A percentile compares a stretch with the other conserved stretches of the same genome.
These are phyloP conservation scores for Talaromyces sp. DNA, from an alignment of 2,329 filamentous ascomycete genomes.

Conservation along the genomic window DNA sequence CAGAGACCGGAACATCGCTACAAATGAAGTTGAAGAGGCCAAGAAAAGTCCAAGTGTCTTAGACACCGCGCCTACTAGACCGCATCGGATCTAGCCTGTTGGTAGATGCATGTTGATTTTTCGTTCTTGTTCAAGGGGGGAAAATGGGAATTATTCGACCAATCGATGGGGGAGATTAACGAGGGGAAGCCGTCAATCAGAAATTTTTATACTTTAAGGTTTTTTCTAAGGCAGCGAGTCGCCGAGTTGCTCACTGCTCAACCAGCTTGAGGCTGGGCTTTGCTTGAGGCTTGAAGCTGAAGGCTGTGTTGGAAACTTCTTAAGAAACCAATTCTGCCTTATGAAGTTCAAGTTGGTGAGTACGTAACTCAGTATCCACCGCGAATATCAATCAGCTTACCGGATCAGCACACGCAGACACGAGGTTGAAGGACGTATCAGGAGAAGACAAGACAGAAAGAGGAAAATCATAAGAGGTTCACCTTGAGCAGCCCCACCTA, in stretches of 20 bases:
- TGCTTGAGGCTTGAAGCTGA: not conserved
- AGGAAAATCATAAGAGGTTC: not conserved
- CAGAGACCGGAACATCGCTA: not conserved
- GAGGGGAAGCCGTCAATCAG: not conserved
- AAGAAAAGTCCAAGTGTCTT: not conserved
- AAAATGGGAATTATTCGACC: not conserved
- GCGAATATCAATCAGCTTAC: not conserved
- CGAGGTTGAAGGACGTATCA: not conserved
- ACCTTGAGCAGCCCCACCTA: not conserved
- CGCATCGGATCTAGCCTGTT: not conserved
- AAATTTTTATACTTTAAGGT: not conserved
- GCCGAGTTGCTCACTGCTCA: too few species aligned
- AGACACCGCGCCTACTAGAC: not conserved
- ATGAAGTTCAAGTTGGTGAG: not conserved
- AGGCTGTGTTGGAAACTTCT: not conserved
- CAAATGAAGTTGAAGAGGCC: not conserved
- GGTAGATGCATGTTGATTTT: not conserved
- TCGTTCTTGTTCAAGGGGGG: not conserved
- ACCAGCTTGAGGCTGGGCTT: not conserved
- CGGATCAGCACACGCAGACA: constrained; percentile 2
- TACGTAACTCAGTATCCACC: not conserved
- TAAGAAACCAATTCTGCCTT: not conserved
- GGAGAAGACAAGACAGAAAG: not conserved
- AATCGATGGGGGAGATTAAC: not conserved
- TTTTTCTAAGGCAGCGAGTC: not conserved